phyloP scores from a whole-genome alignment of 75 land plant species.

The Chamaecyparis obtusa region DNA sequence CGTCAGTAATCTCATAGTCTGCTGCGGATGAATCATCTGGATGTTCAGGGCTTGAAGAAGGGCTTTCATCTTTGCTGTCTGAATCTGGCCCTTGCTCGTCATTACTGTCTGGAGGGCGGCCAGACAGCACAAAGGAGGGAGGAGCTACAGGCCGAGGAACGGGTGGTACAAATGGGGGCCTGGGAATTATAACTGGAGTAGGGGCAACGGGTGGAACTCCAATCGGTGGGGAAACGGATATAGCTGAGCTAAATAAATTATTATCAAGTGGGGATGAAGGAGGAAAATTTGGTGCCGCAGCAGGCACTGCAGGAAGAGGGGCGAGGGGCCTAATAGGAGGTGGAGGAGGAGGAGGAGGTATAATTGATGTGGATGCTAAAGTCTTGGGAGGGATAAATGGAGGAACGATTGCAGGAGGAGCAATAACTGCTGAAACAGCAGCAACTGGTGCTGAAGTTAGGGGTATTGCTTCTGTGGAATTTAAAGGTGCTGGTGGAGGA shows the following conservation, averaged over 20 bases:
- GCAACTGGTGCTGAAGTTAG: background rate
- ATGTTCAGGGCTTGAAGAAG: slow-evolving; percentile 31
- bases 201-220: background rate
- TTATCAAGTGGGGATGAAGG: background rate
- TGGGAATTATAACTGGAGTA: slow-evolving; percentile 1
- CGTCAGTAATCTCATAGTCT: slow-evolving; percentile 87
- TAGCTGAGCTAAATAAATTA: background rate
- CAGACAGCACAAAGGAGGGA: background rate
- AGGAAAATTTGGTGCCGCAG: background rate
- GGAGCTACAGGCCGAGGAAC: background rate
- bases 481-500: background rate
- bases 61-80: slow-evolving; percentile 4
- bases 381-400: background rate
- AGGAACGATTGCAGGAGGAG: background rate
- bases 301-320: background rate
- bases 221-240: background rate
- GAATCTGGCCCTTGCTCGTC: slow-evolving; percentile 1
- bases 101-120: background rate
- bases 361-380: background rate
- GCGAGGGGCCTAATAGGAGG: background rate
- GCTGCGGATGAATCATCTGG: slow-evolving; percentile 21
- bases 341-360: background rate
- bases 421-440: background rate
- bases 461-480: background rate
- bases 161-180: background rate